A percentile compares a stretch with the other conserved stretches of the same genome.
Evolutionary conservation across 441 rosid genomes (phyloP).

Genomic region (Cnidoscolus chayamansa): DNA sequence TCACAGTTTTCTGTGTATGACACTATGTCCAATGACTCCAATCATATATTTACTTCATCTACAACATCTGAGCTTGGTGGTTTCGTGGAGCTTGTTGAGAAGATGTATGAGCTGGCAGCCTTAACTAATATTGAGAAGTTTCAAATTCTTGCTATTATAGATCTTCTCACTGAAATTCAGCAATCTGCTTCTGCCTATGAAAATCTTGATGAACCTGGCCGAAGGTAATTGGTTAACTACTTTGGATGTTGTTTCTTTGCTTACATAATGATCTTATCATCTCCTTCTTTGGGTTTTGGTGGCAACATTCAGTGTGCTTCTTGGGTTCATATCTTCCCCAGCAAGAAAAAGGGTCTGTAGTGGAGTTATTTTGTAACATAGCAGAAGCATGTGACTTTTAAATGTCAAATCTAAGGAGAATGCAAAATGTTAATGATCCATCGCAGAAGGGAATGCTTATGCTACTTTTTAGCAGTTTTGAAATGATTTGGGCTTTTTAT

Average conservation of each 20-base stretch:
- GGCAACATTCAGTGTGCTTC: not conserved
- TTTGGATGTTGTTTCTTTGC: constrained; percentile 10
- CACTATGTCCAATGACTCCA: constrained; percentile 38
- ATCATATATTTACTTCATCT: constrained; percentile 36
- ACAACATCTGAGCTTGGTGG: constrained; percentile 49
- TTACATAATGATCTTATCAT: not conserved
- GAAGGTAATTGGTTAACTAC: constrained; percentile 49
- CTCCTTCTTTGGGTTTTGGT: not conserved
- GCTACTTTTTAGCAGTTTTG: not conserved
- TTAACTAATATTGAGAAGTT: constrained; percentile 50
- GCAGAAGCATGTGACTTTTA: not conserved
- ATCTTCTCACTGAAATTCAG: constrained; percentile 71
- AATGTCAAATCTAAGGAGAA: not conserved
- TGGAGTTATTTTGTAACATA: constrained; percentile 10
- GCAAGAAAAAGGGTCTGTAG: not conserved
- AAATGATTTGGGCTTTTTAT: not conserved
- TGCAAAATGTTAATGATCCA: not conserved
- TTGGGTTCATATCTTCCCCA: constrained; percentile 1
- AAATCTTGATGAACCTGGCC: constrained; percentile 88
- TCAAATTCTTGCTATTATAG: constrained; percentile 68
- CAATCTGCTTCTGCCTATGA: constrained; percentile 66
- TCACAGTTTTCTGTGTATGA: constrained; percentile 42
- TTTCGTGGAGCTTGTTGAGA: constrained; percentile 58
- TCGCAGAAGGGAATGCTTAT: not conserved
- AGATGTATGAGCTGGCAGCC: constrained; percentile 41